These are phyloP conservation scores for Helicostylum pulchrum DNA, from an alignment of 192 early-diverging fungal genomes.

Conservation along the genomic window DNA sequence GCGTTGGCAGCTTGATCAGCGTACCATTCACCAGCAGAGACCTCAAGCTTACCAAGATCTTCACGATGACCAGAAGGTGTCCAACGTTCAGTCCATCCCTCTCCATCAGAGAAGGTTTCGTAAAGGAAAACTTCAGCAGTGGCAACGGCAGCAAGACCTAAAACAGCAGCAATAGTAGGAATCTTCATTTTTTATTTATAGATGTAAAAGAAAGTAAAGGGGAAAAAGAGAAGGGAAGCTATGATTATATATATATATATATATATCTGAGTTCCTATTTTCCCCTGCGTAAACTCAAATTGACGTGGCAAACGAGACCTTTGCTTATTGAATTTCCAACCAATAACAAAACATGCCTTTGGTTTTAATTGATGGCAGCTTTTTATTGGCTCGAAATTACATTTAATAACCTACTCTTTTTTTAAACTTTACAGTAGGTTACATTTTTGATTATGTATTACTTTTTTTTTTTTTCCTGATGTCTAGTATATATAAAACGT, in stretches of 20 bases:
- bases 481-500: too few relatives aligned
- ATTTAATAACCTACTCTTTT: background rate
- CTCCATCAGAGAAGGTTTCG: constrained; percentile 74
- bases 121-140: constrained; percentile 77
- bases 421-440: background rate
- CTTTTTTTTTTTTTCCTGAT: too few relatives aligned
- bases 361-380: constrained; percentile 12
- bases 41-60: constrained; percentile 72
- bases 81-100: constrained; percentile 68
- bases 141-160: constrained; percentile 34
- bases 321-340: constrained; percentile 6
- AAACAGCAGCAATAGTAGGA: constrained; percentile 36
- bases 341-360: background rate
- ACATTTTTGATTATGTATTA: too few relatives aligned
- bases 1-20: constrained; percentile 62
- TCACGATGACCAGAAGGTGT: constrained; percentile 58
- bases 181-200: constrained; percentile 36
- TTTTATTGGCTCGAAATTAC: constrained; percentile 13
- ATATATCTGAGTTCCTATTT: constrained; percentile 3
- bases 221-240: constrained; percentile 5
- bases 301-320: constrained; percentile 7
- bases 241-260: background rate
- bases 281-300: constrained; percentile 12
- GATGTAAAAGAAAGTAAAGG: constrained; percentile 13
- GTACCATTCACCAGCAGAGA: constrained; percentile 73